A percentile compares a stretch with the other conserved stretches of the same genome.
These are phyloP conservation scores for Tuber borchii DNA, from an alignment of 495 filamentous ascomycete genomes.

Conservation along the genomic window DNA sequence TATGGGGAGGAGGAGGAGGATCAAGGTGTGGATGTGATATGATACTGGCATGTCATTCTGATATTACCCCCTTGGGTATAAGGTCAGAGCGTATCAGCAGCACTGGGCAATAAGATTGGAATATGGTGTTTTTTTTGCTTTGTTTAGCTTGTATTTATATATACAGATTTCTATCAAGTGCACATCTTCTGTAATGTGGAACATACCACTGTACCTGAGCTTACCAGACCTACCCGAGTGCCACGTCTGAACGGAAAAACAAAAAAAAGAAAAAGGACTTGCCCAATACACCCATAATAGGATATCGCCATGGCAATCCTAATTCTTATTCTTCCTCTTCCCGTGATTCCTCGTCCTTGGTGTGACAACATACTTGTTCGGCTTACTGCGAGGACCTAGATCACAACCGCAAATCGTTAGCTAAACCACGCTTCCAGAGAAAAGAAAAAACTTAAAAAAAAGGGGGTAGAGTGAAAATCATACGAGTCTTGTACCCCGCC, in stretches of 20 bases:
- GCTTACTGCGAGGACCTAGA: conserved; percentile 52
- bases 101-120: neutral
- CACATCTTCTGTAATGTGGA: neutral
- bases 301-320: conserved; percentile 1
- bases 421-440: neutral
- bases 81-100: neutral
- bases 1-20: neutral
- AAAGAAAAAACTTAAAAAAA: neutral
- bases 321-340: conserved; percentile 54
- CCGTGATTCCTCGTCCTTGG: conserved; percentile 70
- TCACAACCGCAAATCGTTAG: neutral
- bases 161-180: neutral
- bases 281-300: neutral
- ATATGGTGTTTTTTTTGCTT: neutral
- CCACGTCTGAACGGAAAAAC: neutral
- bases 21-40: neutral
- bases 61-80: neutral
- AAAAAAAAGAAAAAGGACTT: neutral
- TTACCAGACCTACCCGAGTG: neutral
- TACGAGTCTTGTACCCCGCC: conserved; percentile 91
- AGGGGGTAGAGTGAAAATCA: neutral
- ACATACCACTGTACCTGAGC: neutral
- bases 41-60: neutral
- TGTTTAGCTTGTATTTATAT: neutral
- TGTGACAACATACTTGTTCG: conserved; percentile 75